phyloP scores from a whole-genome alignment of 1,284 basidiomycete species.

The Boletellus deceptivus region DNA sequence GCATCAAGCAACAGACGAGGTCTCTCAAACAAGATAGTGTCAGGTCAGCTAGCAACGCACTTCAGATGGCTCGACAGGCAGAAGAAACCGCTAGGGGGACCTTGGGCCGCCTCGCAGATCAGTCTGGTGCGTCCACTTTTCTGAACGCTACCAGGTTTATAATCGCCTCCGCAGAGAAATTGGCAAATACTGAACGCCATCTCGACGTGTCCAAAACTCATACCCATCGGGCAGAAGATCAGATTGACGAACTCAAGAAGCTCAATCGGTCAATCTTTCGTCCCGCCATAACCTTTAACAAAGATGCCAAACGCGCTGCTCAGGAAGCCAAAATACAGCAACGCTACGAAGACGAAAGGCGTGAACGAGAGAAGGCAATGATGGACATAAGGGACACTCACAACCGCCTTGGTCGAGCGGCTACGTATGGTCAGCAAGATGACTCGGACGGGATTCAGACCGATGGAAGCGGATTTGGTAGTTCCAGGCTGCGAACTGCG shows the following conservation, averaged over 20 bases:
- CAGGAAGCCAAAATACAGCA: constrained; percentile 86
- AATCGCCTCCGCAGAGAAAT: constrained; percentile 54
- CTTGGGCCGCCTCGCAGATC: constrained; percentile 84
- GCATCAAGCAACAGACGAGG: constrained; percentile 91
- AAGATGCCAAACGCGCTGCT: constrained; percentile 86
- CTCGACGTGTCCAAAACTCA: constrained; percentile 93
- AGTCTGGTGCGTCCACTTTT: constrained; percentile 73
- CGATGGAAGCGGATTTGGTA: constrained; percentile 32
- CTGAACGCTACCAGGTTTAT: constrained; percentile 1
- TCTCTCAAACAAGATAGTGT: constrained; percentile 94
- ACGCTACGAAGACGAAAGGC: constrained; percentile 88
- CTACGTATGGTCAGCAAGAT: constrained; percentile 51
- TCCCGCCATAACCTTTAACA: constrained; percentile 88
- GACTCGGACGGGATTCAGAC: constrained; percentile 44
- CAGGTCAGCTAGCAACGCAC: constrained; percentile 87
- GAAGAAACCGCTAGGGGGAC: constrained; percentile 95
- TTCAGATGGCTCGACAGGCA: constrained; percentile 90
- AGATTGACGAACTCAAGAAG: constrained; percentile 90
- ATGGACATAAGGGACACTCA: constrained; percentile 86
- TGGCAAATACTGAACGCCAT: constrained; percentile 96
- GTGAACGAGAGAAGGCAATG: constrained; percentile 83
- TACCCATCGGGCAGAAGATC: constrained; percentile 87
- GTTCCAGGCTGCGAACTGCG: constrained; percentile 45
- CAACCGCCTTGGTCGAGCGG: constrained; percentile 77
- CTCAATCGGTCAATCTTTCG: constrained; percentile 96